Base-by-base conservation (phyloP, 106 monocot species). In the Chionographis japonica region DNA sequence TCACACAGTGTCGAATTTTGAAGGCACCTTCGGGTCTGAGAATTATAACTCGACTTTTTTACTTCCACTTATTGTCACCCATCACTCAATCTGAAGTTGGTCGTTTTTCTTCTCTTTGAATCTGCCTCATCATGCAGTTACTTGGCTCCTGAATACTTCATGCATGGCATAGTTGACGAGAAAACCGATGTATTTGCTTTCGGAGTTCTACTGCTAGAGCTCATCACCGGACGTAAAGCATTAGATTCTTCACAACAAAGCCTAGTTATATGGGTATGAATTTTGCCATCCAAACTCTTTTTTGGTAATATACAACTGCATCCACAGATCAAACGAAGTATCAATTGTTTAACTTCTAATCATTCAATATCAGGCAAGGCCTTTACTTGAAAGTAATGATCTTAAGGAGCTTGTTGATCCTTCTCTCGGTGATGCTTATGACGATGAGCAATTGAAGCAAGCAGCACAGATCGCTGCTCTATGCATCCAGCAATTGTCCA, bases 11-110 rank as follows among this genome's bases (percentile, higher is more conserved):
- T 61, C 77, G 8, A 55, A 10, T 39, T 88, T 90, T 37, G 94
- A 90, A 68, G 94, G 94, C 55, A 94, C 94, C 17, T 94, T 90
- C 51, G 94, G 94, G 94, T 90, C 56, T 37, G 74, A 62, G 17
- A 62, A 4, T 37, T 7, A 68, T n/a, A 54, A 60, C 27, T 64
- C 39, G 16, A 2, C 20, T 19, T 3, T 16, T 42, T 61, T 52
- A 27, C 40, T 62, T 55, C 35, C 3, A 16, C 13, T 19, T 17
- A 46, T 55, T 16, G 39, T 46, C 13, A n/a, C 39, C 12, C 40
- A 27, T 17, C 5, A 41, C 18, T 55, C 41, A 61, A 12, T 38
- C 20, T 41, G 35, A 54, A 11, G 14, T 60, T 63, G 35, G 4
- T 43, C 35, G 19, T 62, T 64, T 64, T 57, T 62, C 8, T 64